Conservation (phyloP, 2,329 filamentous ascomycete genomes). For the Aspergillus brunneoviolaceus region DNA sequence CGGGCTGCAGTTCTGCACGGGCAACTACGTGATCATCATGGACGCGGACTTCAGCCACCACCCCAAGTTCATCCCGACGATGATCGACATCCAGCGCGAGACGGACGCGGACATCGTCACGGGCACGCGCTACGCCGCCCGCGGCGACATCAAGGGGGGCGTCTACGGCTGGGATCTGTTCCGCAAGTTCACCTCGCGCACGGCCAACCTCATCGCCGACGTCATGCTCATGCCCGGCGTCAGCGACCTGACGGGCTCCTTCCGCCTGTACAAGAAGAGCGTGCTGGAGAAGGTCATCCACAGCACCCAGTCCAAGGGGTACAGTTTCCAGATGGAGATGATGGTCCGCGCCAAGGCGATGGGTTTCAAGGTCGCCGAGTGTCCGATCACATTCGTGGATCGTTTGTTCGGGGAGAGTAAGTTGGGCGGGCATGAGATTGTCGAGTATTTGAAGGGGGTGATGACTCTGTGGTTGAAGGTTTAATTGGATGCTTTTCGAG, state of each 20-base stretch:
- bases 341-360: conserved; percentile 96
- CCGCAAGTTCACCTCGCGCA: conserved; percentile 67
- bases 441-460: conserved; percentile 90
- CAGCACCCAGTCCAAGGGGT: conserved; percentile 92
- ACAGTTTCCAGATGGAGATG: conserved; percentile 99
- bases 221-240: conserved; percentile 90
- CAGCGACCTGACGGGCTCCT: conserved; percentile 92
- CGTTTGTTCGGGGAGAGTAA: conserved; percentile 94
- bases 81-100: conserved; percentile 78
- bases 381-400: conserved; percentile 95
- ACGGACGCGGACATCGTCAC: conserved; percentile 94
- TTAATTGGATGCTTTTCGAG: conserved; percentile 32
- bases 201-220: conserved; percentile 93
- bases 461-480: conserved; percentile 76
- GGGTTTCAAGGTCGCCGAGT: conserved; percentile 91
- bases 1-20: conserved; percentile 82
- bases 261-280: conserved; percentile 87
- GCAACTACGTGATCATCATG: conserved; percentile 99
- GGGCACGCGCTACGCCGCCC: conserved; percentile 86
- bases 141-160: conserved; percentile 63
- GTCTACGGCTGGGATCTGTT: conserved; percentile 97
- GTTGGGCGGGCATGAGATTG: conserved; percentile 91
- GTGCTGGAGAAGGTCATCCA: conserved; percentile 87
- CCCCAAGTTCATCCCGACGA: conserved; percentile 95
- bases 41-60: conserved; percentile 99